A percentile compares a stretch with the other conserved stretches of the same genome.
Evolutionary conservation across 371 early-diverging fungal genomes (phyloP).

Genomic region (Zychaea mexicana): DNA sequence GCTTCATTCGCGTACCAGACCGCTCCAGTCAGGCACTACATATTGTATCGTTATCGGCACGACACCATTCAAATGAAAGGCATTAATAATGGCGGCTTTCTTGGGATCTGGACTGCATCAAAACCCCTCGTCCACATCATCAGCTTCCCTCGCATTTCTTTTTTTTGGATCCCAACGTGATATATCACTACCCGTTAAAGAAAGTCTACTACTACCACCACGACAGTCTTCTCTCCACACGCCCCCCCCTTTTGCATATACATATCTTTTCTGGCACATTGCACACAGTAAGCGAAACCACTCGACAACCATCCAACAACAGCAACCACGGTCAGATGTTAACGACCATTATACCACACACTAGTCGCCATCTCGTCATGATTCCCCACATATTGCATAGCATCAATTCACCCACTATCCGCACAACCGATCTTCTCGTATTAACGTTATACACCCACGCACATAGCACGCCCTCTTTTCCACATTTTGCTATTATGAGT

Average conservation of each 20-base stretch:
- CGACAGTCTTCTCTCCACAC: too few relatives aligned
- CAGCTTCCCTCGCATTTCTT: slow-evolving; percentile 2
- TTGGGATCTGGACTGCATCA: background rate
- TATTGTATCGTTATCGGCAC: slow-evolving; percentile 25
- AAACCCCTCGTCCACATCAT: background rate
- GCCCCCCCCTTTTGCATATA: too few relatives aligned
- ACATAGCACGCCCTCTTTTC: background rate
- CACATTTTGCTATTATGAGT: background rate
- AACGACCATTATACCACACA: background rate
- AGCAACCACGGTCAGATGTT: background rate
- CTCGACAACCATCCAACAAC: too few relatives aligned
- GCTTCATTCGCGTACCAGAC: slow-evolving; percentile 37
- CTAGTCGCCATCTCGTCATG: background rate
- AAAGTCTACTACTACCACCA: too few relatives aligned
- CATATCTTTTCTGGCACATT: too few relatives aligned
- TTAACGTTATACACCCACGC: background rate
- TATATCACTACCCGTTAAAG: background rate
- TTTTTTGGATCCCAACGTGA: slow-evolving; percentile 1
- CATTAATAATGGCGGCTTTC: background rate
- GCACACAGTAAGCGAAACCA: too few relatives aligned
- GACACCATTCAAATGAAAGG: slow-evolving; percentile 3
- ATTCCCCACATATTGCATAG: background rate
- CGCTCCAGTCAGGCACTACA: slow-evolving; percentile 26
- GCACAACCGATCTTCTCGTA: background rate
- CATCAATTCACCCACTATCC: background rate